Evolutionary conservation across 371 early-diverging fungal genomes (phyloP), one percentile per base, ranked within the genome.

Genomic region (Mucor racemosus): DNA sequence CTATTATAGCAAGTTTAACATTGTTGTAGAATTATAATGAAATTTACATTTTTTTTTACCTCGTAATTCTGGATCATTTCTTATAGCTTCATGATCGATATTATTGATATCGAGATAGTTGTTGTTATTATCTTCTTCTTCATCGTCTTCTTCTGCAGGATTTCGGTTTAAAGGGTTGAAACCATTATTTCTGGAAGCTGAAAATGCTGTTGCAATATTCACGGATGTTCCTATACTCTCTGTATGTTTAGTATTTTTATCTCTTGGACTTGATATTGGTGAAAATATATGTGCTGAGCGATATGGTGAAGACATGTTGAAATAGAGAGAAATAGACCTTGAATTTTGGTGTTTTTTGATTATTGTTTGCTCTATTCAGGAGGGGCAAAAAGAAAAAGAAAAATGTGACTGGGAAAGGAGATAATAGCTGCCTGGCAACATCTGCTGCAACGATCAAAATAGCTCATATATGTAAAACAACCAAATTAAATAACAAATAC

Each of bases 51-150:
- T 19, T 67, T 31, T 3, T 19, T 67, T 62, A 62, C 67, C 44
- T 62, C 44, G 55, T 13, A 67, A 48, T 35, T 67, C 55, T 5
- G 42, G 39, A 42, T 67, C 67, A 41, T 67, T 67, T 17, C 17
- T 44, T 14, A 67, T 62, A 2, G 58, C 67, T 31, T 67, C 67
- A n/a, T 67, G 67, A 17, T 67, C 48, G 11, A 67, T 58, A 6
- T 50, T 54, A n/a, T 31, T 19, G 19, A 62, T 62, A 31, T 62
- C 58, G 5, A 62, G 61, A 56, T 35, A 36, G 15, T 56, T 54
- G 5, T 31, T 26, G 15, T 56, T 54, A 11, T 31, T 26, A 26
- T 26, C 54, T 26, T 33, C 34, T 13, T 34, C 36, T 17, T 26
- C 54, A 33, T 33, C 34, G 8, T 34, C 36, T 17, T 56, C 56